Conservation (phyloP, 176 grass and related monocot genomes). For the Dendrocalamus sinicus region DNA sequence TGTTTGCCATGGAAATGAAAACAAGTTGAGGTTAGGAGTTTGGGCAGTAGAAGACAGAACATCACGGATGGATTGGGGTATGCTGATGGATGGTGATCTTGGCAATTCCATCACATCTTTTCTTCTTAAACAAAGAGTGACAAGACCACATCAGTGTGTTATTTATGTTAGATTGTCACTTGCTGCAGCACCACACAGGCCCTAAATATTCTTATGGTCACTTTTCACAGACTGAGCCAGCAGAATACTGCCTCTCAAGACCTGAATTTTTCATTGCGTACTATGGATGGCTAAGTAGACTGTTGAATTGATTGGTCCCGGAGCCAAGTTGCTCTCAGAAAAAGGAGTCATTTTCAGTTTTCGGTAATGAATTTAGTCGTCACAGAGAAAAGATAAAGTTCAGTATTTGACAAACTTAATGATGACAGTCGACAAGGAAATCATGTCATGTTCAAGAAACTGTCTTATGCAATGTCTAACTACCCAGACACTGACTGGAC, state of each 20-base stretch:
- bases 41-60: background rate
- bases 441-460: background rate
- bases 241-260: background rate
- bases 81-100: background rate
- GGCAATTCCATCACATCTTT: background rate
- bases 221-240: background rate
- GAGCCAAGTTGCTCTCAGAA: background rate
- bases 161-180: slow-evolving; percentile 2
- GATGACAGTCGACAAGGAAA: background rate
- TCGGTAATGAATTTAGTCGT: background rate
- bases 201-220: background rate
- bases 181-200: background rate
- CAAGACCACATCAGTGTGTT: background rate
- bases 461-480: background rate
- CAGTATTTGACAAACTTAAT: background rate
- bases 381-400: background rate
- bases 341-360: background rate
- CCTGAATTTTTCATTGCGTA: background rate
- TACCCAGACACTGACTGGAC: background rate
- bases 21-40: background rate
- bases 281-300: background rate
- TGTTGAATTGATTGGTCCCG: background rate
- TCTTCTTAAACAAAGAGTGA: slow-evolving; percentile 6
- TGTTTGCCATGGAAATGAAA: background rate
- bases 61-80: background rate